A percentile compares a stretch with the other conserved stretches of the same genome.
These are phyloP conservation scores for Coemansia asiatica DNA, from an alignment of 192 early-diverging fungal genomes.

Conservation along the genomic window DNA sequence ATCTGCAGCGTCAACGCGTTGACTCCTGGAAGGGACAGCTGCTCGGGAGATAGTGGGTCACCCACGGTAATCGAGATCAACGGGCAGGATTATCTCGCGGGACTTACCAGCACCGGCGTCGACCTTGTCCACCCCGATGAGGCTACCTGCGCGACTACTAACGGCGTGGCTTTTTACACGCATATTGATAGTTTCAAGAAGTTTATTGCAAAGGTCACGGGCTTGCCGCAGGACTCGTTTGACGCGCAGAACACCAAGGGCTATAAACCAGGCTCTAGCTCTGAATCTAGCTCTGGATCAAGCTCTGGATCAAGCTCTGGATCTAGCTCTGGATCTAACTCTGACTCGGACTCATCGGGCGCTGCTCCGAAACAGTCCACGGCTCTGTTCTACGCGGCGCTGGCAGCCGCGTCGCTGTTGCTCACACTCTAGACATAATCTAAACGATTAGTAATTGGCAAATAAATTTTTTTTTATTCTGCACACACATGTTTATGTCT, in stretches of 20 bases:
- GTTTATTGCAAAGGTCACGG: conserved; percentile 31
- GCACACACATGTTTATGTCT: no score
- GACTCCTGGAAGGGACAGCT: conserved; percentile 52
- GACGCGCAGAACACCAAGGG: background rate
- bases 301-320: no score
- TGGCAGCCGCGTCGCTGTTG: conserved; percentile 1
- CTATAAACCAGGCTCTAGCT: background rate
- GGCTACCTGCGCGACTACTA: conserved; percentile 27
- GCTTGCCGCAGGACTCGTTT: background rate
- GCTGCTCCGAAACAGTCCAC: background rate
- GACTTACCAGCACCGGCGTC: conserved; percentile 39
- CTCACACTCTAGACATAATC: background rate
- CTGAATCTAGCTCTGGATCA: background rate
- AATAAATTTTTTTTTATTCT: no score
- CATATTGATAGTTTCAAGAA: conserved; percentile 37
- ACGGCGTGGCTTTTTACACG: conserved; percentile 50
- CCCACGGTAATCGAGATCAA: conserved; percentile 22
- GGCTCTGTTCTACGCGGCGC: background rate
- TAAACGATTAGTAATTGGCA: no score
- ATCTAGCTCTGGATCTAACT: background rate
- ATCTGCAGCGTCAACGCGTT: conserved; percentile 44
- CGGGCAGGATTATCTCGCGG: conserved; percentile 22
- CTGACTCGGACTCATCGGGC: no score
- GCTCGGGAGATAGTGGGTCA: conserved; percentile 53
- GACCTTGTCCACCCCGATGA: conserved; percentile 27